Evolutionary conservation across 805 yeast species (phyloP), one percentile per base, ranked within the genome.

Genomic region (Ogataea degrootiae): DNA sequence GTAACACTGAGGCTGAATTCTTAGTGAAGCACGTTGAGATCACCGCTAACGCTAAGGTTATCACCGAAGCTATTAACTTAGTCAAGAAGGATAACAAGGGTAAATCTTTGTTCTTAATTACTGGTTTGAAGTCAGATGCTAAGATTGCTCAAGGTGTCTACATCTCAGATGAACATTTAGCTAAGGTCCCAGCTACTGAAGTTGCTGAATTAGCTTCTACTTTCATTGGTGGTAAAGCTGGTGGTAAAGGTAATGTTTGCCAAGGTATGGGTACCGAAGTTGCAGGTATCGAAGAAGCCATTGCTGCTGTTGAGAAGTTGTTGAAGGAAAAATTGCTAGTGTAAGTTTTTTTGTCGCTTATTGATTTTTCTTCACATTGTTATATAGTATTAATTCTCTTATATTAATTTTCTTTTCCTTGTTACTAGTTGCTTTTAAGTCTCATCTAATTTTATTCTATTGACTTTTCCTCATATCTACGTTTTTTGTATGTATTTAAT

Each of bases 81-180:
- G 77, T 92, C 63, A 89, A 90, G 73, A 79, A 87, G 62, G 82
- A 82, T 60, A 77, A 79, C 58, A 82, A 85, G 66, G 83, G 76
- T 48, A 87, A 85, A 68, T 79, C 91, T 8, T 74, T 90, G 44
- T 91, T 87, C 66, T 72, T 91, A 62, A 78, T 91, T 56, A 83
- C 96, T 16, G 95, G 95, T 61, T 59, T 53, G 31, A 68, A 61
- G 21, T 72, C 72, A 17, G 80, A 71, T 39, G 81, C 79, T 44
- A 90, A 85, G 71, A 87, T 92, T 61, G 98, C 97, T 14, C 99
- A 94, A 63, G 99, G 97, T 55, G 90, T 96, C 65, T 94, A 83
- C 70, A 75, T 94, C 43, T 80, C 92, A 2, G 82, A 86, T 52
- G 82, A 69, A 38, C 87, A 90, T 37, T 70, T 84, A 54, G 74